A percentile compares a stretch with the other conserved stretches of the same genome.
Conservation (phyloP, 352 stramenopile species). For the Thalassiosira livingstoniorum region DNA sequence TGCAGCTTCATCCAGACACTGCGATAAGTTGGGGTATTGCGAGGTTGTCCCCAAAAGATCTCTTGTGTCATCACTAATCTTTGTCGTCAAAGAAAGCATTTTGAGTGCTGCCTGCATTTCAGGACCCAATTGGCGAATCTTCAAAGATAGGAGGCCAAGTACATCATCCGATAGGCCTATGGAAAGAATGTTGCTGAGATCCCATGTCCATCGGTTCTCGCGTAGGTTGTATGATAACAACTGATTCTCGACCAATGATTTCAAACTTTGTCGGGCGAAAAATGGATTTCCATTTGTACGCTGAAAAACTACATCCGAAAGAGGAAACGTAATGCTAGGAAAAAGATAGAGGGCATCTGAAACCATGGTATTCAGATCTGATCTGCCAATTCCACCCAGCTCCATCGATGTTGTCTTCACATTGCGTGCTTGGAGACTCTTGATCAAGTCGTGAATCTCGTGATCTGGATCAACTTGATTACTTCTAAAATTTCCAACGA, state of each 20-base stretch:
- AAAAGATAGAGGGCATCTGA: slow-evolving; percentile 53
- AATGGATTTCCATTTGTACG: slow-evolving; percentile 52
- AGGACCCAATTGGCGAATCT: slow-evolving; percentile 39
- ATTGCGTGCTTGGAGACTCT: slow-evolving; percentile 13
- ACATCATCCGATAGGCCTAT: slow-evolving; percentile 47
- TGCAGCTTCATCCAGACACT: slow-evolving; percentile 29
- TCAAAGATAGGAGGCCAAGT: slow-evolving; percentile 33
- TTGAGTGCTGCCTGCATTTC: slow-evolving; percentile 41
- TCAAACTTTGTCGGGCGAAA: slow-evolving; percentile 31
- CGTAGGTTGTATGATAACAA: slow-evolving; percentile 46
- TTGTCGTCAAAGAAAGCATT: slow-evolving; percentile 50
- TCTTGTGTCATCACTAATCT: slow-evolving; percentile 23
- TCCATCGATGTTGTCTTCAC: slow-evolving; percentile 26
- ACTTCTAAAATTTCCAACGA: slow-evolving; percentile 6
- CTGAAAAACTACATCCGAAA: slow-evolving; percentile 34
- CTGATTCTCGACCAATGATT: slow-evolving; percentile 37
- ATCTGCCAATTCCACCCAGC: slow-evolving; percentile 39
- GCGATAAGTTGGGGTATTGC: slow-evolving; percentile 30
- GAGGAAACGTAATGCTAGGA: slow-evolving; percentile 32
- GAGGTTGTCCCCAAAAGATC: slow-evolving; percentile 25
- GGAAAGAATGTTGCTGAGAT: slow-evolving; percentile 31
- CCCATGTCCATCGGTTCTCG: slow-evolving; percentile 46
- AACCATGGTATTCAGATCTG: slow-evolving; percentile 54
- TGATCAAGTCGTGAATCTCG: slow-evolving; percentile 36
- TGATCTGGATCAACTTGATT: slow-evolving; percentile 45